Evolutionary conservation across 768 basidiomycete genomes (phyloP).

Genomic region (Mycena olivaceomarginata): DNA sequence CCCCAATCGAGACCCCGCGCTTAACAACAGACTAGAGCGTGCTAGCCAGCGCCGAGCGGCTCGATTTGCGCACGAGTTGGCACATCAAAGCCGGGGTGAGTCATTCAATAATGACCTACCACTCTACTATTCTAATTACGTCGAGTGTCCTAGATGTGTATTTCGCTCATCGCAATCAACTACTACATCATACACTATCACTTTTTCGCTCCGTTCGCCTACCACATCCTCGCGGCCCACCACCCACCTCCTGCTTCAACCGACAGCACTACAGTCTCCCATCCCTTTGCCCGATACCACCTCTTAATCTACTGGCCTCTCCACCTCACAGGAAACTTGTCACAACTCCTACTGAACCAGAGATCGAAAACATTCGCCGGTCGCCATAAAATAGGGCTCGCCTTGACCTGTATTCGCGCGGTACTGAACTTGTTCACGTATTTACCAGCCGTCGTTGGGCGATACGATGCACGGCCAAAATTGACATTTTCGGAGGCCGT

Average conservation of each 20-base stretch:
- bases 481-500: slow-evolving; percentile 21
- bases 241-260: slow-evolving; percentile 22
- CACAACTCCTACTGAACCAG: slow-evolving; percentile 41
- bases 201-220: slow-evolving; percentile 28
- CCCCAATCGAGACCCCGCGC: too few relatives aligned
- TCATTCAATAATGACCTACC: background rate
- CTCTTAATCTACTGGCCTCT: slow-evolving; percentile 27
- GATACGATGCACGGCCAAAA: slow-evolving; percentile 38
- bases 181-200: slow-evolving; percentile 7
- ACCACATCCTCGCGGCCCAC: slow-evolving; percentile 21
- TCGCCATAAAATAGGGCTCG: slow-evolving; percentile 35
- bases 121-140: background rate
- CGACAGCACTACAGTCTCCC: slow-evolving; percentile 15
- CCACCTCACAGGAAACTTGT: slow-evolving; percentile 28
- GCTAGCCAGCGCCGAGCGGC: slow-evolving; percentile 11
- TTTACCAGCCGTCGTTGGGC: slow-evolving; percentile 32
- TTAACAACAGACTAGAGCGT: too few relatives aligned
- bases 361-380: slow-evolving; percentile 37
- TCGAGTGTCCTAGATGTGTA: slow-evolving; percentile 19
- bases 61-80: slow-evolving; percentile 35
- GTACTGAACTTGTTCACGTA: slow-evolving; percentile 16
- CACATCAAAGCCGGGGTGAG: slow-evolving; percentile 35
- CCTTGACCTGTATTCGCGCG: background rate
- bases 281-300: background rate
- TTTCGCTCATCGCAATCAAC: slow-evolving; percentile 26